Percentiles rank a stretch among this genome's conserved stretches.
These are phyloP conservation scores for Trichocladium uniseriatum DNA, from an alignment of 495 filamentous ascomycete genomes.

Conservation along the genomic window DNA sequence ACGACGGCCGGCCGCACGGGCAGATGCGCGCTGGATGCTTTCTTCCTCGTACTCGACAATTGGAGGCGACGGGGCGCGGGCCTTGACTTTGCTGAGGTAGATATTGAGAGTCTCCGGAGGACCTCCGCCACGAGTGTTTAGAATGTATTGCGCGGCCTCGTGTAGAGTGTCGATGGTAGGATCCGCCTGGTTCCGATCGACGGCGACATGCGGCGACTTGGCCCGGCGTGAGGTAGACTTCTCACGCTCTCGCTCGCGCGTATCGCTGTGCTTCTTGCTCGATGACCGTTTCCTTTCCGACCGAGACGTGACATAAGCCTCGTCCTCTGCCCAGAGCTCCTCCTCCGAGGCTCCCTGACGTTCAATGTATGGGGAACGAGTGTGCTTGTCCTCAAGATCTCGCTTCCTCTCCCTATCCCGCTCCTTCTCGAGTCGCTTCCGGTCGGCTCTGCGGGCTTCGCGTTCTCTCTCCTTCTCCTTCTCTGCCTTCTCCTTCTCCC, in stretches of 20 bases:
- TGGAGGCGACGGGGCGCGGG: conserved; percentile 29
- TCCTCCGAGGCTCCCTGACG: conserved; percentile 23
- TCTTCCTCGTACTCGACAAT: conserved; percentile 26
- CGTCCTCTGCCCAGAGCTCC: conserved; percentile 22
- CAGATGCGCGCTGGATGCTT: conserved; percentile 17
- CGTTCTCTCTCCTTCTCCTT: conserved; percentile 14
- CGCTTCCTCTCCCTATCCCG: conserved; percentile 22
- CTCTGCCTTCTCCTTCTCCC: conserved; percentile 12
- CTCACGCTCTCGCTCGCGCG: conserved; percentile 24
- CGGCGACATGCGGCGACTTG: conserved; percentile 11
- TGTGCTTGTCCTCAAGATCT: conserved; percentile 28
- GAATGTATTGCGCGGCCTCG: conserved; percentile 19
- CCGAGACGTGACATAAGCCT: conserved; percentile 25
- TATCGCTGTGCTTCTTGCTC: conserved; percentile 30
- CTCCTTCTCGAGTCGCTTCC: conserved; percentile 25
- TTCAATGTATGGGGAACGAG: conserved; percentile 21
- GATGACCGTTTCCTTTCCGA: conserved; percentile 36
- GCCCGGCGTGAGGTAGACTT: conserved; percentile 23
- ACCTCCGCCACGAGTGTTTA: conserved; percentile 9
- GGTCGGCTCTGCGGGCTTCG: background rate
- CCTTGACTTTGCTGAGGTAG: too few species aligned
- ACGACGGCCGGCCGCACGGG: conserved; percentile 27
- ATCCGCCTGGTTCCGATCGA: conserved; percentile 6
- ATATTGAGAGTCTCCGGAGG: background rate
- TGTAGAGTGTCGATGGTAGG: background rate